Evolutionary conservation across 441 rosid species (phyloP).

Genomic region (Theobroma grandiflorum): DNA sequence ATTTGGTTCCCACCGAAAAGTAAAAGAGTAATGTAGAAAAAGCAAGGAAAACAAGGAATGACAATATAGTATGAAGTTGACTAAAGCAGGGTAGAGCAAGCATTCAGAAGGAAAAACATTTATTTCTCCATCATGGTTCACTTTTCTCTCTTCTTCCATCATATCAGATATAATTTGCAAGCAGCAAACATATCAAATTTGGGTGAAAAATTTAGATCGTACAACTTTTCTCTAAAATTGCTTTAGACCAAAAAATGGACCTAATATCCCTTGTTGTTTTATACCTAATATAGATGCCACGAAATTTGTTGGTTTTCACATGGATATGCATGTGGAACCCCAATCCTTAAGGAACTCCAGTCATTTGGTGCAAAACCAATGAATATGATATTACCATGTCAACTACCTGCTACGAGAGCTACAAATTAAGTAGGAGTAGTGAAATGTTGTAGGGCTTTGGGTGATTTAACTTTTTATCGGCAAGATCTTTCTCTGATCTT

Average conservation of each 20-base stretch:
- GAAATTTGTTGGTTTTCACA: too few species aligned
- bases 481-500: background rate
- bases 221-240: background rate
- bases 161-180: background rate
- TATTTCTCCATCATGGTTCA: too few species aligned
- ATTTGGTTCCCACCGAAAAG: conserved; percentile 1
- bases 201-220: background rate
- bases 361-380: background rate
- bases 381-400: background rate
- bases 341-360: background rate
- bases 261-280: background rate
- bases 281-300: background rate
- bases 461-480: background rate
- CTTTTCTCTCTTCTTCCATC: too few species aligned
- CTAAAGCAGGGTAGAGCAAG: background rate
- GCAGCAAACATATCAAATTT: background rate
- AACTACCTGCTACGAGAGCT: background rate
- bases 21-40: background rate
- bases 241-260: background rate
- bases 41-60: background rate
- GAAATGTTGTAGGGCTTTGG: background rate
- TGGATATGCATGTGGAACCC: background rate
- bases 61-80: conserved; percentile 4
- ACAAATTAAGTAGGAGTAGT: background rate
- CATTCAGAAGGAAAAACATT: background rate